These are phyloP conservation scores for Tulasnella sp. DNA, from an alignment of 768 basidiomycete species.

Conservation along the genomic window DNA sequence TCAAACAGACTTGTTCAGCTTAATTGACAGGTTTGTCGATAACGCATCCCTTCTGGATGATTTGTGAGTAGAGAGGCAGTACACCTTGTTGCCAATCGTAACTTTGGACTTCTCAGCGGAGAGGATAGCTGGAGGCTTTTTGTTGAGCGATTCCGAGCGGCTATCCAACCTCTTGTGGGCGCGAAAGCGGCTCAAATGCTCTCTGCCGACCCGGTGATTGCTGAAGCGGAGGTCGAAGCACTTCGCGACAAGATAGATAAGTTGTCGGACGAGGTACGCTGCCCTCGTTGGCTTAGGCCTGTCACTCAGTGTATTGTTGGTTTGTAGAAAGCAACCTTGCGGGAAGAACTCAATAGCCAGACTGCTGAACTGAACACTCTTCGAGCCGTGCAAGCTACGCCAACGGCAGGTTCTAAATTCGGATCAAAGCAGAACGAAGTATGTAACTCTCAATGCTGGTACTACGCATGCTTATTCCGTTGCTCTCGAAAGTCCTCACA, in stretches of 20 bases:
- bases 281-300: background rate
- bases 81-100: too few relatives aligned
- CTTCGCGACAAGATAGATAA: constrained; percentile 49
- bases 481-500: constrained; percentile 24
- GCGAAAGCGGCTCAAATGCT: constrained; percentile 43
- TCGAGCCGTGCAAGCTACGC: constrained; percentile 37
- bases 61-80: too few relatives aligned
- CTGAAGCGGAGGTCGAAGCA: constrained; percentile 49
- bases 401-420: constrained; percentile 19
- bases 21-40: constrained; percentile 54
- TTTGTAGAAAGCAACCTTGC: background rate
- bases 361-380: constrained; percentile 57
- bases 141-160: constrained; percentile 45
- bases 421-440: too few relatives aligned
- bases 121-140: constrained; percentile 53
- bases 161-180: constrained; percentile 56
- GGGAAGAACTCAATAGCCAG: constrained; percentile 38
- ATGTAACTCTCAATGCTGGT: too few relatives aligned
- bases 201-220: constrained; percentile 32
- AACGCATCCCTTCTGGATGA: constrained; percentile 46
- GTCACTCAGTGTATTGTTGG: background rate
- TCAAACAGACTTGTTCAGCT: constrained; percentile 44
- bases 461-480: background rate
- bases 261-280: constrained; percentile 50
- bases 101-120: constrained; percentile 30